These are phyloP conservation scores for Trypanosoma grayi DNA, from an alignment of 208 protist species.

Conservation along the genomic window DNA sequence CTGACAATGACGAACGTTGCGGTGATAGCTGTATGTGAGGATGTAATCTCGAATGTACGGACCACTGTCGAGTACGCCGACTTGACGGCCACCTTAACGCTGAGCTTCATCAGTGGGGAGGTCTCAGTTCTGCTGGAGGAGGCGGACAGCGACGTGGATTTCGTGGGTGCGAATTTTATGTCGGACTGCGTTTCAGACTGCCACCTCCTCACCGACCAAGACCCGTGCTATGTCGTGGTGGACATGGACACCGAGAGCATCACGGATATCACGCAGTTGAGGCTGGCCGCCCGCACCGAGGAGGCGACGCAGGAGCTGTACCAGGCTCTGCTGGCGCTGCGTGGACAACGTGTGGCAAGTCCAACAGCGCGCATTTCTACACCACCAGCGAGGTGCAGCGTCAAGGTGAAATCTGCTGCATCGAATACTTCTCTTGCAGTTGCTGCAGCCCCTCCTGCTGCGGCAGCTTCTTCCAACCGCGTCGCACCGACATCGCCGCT, in stretches of 20 bases:
- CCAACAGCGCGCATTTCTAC: background rate
- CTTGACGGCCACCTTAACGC: slow-evolving; percentile 11
- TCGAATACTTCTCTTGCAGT: background rate
- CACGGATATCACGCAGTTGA: slow-evolving; percentile 25
- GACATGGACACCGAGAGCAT: slow-evolving; percentile 23
- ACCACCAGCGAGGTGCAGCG: background rate
- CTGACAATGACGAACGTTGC: slow-evolving; percentile 19
- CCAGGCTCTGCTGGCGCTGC: slow-evolving; percentile 3
- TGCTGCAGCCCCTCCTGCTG: background rate
- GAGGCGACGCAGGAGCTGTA: slow-evolving; percentile 20
- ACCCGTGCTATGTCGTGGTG: slow-evolving; percentile 5
- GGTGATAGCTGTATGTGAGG: slow-evolving; percentile 14
- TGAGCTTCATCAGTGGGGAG: slow-evolving; percentile 14
- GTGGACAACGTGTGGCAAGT: too few species aligned
- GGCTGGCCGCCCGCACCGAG: background rate
- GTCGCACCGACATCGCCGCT: too few species aligned
- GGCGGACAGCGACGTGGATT: background rate
- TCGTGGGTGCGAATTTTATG: slow-evolving; percentile 12
- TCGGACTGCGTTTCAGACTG: slow-evolving; percentile 5
- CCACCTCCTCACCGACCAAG: slow-evolving; percentile 4
- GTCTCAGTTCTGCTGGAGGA: slow-evolving; percentile 22
- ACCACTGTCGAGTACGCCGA: slow-evolving; percentile 22
- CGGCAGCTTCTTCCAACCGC: too few species aligned
- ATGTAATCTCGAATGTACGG: background rate
- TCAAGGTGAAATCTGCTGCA: background rate